phyloP scores from a whole-genome alignment of 768 basidiomycete species.

The Exidia glandulosa region DNA sequence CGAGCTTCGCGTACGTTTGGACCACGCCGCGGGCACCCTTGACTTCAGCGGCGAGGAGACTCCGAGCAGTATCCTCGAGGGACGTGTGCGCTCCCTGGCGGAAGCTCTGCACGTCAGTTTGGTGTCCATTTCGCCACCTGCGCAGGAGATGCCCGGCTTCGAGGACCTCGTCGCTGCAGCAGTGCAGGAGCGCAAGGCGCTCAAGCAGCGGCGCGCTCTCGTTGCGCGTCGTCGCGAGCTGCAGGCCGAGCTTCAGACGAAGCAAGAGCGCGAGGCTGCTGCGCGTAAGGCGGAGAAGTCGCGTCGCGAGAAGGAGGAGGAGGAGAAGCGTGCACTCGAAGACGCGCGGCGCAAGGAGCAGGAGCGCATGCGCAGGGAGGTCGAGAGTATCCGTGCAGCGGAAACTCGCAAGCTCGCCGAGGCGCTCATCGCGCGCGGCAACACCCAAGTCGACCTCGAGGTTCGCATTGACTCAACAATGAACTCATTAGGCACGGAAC shows the following conservation, averaged over 20 bases:
- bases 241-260: constrained; percentile 67
- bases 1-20: constrained; percentile 75
- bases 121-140: constrained; percentile 36
- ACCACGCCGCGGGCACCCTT: constrained; percentile 79
- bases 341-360: constrained; percentile 53
- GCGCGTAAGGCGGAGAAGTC: constrained; percentile 60
- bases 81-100: constrained; percentile 69
- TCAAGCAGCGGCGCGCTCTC: constrained; percentile 65
- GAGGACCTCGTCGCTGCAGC: constrained; percentile 54
- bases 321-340: constrained; percentile 47
- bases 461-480: constrained; percentile 27
- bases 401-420: constrained; percentile 86
- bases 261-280: constrained; percentile 84
- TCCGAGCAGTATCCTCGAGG: constrained; percentile 60
- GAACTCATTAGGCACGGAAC: neutral
- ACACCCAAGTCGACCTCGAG: constrained; percentile 58
- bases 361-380: constrained; percentile 38
- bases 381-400: constrained; percentile 65
- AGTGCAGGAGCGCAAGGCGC: constrained; percentile 65
- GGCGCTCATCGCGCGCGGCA: constrained; percentile 68
- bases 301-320: constrained; percentile 60
- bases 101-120: constrained; percentile 60
- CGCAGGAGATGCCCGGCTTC: constrained; percentile 27
- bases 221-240: constrained; percentile 80
- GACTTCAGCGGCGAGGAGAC: constrained; percentile 73